Evolutionary conservation across 2,329 filamentous ascomycete species (phyloP).

Genomic region (Fusarium pseudocircinatum): DNA sequence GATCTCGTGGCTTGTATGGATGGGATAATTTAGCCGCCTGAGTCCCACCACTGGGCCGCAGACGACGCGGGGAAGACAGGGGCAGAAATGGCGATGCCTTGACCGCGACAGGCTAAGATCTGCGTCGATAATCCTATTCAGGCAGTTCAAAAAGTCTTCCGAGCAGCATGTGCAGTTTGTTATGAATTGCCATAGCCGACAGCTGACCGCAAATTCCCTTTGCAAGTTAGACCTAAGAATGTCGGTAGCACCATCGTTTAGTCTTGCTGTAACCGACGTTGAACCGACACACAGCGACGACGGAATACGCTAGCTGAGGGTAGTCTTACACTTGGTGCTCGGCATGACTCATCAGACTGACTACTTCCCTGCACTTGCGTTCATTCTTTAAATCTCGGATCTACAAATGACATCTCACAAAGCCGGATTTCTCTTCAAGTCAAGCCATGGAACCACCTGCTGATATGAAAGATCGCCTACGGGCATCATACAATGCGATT

Average conservation of each 20-base stretch:
- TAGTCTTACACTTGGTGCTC: background rate
- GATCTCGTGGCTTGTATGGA: background rate
- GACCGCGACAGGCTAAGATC: background rate
- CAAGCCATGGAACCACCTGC: background rate
- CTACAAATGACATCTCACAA: background rate
- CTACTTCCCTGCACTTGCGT: no score
- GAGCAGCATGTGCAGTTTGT: background rate
- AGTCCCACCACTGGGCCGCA: background rate
- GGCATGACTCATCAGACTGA: background rate
- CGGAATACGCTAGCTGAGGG: background rate
- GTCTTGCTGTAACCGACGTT: background rate
- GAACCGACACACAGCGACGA: background rate
- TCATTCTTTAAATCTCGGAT: background rate
- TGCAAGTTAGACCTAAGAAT: rapidly evolving
- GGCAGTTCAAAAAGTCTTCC: background rate
- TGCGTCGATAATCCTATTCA: background rate
- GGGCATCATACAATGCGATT: slow-evolving; percentile 8
- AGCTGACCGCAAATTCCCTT: no score
- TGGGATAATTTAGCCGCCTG: slow-evolving; percentile 12
- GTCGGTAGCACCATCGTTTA: no score
- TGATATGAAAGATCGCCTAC: background rate
- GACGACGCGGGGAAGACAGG: slow-evolving; percentile 18
- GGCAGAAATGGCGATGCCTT: background rate
- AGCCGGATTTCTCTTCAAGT: rapidly evolving
- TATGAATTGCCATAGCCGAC: background rate